Evolutionary conservation across 2,329 filamentous ascomycete genomes (phyloP), one percentile per base, ranked within the genome.

Genomic region (Endocalyx cinctus): DNA sequence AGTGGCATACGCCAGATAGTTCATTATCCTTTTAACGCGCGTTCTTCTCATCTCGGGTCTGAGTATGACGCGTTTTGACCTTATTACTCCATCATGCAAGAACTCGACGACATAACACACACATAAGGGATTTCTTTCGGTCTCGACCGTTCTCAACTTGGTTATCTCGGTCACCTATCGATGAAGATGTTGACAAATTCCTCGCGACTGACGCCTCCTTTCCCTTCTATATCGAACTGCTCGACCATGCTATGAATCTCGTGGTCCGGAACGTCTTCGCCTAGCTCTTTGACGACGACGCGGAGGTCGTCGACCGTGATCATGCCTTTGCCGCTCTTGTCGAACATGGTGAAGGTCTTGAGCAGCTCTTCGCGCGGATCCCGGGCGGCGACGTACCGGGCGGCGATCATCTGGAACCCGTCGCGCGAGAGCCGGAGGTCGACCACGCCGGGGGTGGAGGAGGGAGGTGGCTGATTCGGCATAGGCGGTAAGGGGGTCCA

Each of bases 221-320:
- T 94, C 2, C 87, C 90, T 55, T 94, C 86, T 45, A 96, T 73
- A 66, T 98, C 92, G 66, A 97, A 94, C 62, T 97, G 90, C 54
- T 96, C 88, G 65, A 98, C 92, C 92, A 98, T 98, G 45, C 88
- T 88, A 48, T 79, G 73, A 41, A 98, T 71, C 60, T 98, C 92
- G 52, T 94, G 85, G 54, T 98, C 90, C 48, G 92, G 87, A 47
- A 98, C 71, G 10, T 86, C 87, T 60, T 97, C 90, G 6, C 92
- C 92, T 44, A 98, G 69, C 59, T 97, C 92, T 51, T 87, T 77
- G 37, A 90, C 88, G 17, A 97, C 87, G 37, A 87, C 72, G 42
- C 87, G 72, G 62, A 98, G 66, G 65, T 97, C 92, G 39, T 92
- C 84, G 29, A 96, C 66, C 33, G 84, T 88, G 48, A 98, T 95